phyloP scores from a whole-genome alignment of 2,329 filamentous ascomycete genomes.

The Teratosphaeria gauchensis region DNA sequence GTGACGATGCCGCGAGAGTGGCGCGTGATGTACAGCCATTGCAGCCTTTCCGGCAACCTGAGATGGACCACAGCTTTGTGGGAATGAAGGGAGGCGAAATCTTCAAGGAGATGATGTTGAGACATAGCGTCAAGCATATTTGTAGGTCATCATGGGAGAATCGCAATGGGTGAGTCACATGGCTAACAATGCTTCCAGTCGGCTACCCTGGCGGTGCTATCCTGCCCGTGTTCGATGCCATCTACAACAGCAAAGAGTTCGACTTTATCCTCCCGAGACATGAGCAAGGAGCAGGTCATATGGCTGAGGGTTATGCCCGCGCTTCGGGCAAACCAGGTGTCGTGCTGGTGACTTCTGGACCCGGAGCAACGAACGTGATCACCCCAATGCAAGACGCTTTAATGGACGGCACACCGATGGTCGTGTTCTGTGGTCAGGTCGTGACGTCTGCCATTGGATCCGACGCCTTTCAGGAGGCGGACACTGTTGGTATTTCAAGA shows the following conservation, averaged over 20 bases:
- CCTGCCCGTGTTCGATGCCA: conserved; percentile 95
- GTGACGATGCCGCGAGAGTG: conserved; percentile 29
- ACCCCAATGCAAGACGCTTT: conserved; percentile 95
- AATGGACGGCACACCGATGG: conserved; percentile 89
- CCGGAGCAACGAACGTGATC: conserved; percentile 91
- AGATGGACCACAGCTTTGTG: conserved; percentile 60
- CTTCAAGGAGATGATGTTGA: conserved; percentile 98
- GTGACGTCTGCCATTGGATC: conserved; percentile 81
- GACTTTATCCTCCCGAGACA: conserved; percentile 92
- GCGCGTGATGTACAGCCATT: conserved; percentile 34
- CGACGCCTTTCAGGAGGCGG: conserved; percentile 94
- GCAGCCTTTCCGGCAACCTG: conserved; percentile 36
- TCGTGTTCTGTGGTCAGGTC: conserved; percentile 94
- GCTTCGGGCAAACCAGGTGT: conserved; percentile 91
- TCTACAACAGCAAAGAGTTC: conserved; percentile 96
- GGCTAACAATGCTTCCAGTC: conserved; percentile 25
- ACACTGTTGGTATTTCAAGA: conserved; percentile 85
- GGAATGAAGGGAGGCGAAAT: conserved; percentile 93
- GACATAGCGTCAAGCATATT: conserved; percentile 83
- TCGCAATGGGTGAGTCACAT: conserved; percentile 1
- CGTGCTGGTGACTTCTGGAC: conserved; percentile 91
- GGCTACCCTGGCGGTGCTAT: conserved; percentile 89
- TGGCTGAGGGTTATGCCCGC: conserved; percentile 94
- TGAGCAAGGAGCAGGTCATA: conserved; percentile 96
- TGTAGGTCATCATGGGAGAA: conserved; percentile 52